phyloP scores from a whole-genome alignment of 148 eudicot species.

The Selenicereus undatus region DNA sequence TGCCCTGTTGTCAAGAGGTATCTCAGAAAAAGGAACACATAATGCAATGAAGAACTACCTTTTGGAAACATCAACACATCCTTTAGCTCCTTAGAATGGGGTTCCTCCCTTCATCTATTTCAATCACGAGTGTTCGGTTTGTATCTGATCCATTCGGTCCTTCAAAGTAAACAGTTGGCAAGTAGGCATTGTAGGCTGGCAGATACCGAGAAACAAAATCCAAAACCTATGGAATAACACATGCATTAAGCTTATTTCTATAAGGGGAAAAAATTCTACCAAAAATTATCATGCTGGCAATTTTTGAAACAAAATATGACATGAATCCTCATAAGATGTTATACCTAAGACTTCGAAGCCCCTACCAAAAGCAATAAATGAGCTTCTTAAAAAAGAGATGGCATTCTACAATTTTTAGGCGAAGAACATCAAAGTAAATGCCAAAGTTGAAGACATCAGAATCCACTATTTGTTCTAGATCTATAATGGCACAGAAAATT shows the following conservation, averaged over 20 bases:
- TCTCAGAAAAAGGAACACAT: not conserved
- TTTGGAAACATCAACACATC: conserved; percentile 5
- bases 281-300: not conserved
- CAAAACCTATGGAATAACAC: conserved; percentile 49
- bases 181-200: conserved; percentile 94
- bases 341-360: conserved; percentile 72
- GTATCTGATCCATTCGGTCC: conserved; percentile 91
- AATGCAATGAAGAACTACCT: not conserved
- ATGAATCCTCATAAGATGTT: not conserved
- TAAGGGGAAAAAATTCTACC: not conserved
- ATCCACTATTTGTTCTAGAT: conserved; percentile 28
- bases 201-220: conserved; percentile 94
- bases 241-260: not conserved
- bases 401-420: conserved; percentile 40
- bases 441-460: conserved; percentile 58
- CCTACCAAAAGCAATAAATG: conserved; percentile 92
- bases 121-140: conserved; percentile 57
- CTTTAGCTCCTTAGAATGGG: conserved; percentile 67
- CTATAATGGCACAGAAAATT: conserved; percentile 33
- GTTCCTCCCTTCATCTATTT: conserved; percentile 92
- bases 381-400: conserved; percentile 47
- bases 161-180: conserved; percentile 80
- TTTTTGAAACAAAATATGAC: too few species aligned
- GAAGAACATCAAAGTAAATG: conserved; percentile 58
- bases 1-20: not conserved